Base-by-base conservation (phyloP, 306 rosid genomes). In the Vigna nakashimae region DNA sequence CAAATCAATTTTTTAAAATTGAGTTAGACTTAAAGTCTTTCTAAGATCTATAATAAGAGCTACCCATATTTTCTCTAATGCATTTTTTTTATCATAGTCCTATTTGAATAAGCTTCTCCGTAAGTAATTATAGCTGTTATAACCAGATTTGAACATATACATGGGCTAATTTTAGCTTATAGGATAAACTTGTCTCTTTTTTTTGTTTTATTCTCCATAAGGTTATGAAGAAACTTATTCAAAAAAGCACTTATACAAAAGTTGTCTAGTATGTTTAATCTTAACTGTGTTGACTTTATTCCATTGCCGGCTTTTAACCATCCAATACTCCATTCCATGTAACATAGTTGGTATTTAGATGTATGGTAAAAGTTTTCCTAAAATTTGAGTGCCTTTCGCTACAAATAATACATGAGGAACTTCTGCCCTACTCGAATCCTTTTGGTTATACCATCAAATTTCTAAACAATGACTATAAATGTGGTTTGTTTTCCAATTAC, bases 31-130 rank as follows among this genome's bases (percentile, higher is more conserved):
- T 34, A 34, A 34, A 34, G 40, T 34, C 1, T 34, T 34, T 34
- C 7, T 34, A 4, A 32, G 36, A 34, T 34, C 40, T 34, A 6
- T 34, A 73, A 15, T 9, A 73, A 45, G 77, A 26, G 42, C 49
- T 73, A 45, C 18, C 55, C 68, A 43, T 4, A 73, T 22, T 67
- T 22, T 73, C 77, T 10, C 66, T 15, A 56, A 14, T 56, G 77
- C 60, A 20, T 66, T n/a, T 4, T 65, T 66, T n/a, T 4, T 65
- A 17, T 66, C 32, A 6, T n/a, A 18, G n/a, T 2, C 26, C 26
- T 17, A 0, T 52, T 52, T 52, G 58, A 1, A 52, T 52, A 52
- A 17, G 4, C 26, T 52, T 17, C 26, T 52, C 58, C 24, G 28
- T 2, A 53, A 53, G 28, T 3, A 53, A 45, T 43, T 43, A 43